These are phyloP conservation scores for Lentinula raphanica DNA, from an alignment of 768 basidiomycete genomes.

Conservation along the genomic window DNA sequence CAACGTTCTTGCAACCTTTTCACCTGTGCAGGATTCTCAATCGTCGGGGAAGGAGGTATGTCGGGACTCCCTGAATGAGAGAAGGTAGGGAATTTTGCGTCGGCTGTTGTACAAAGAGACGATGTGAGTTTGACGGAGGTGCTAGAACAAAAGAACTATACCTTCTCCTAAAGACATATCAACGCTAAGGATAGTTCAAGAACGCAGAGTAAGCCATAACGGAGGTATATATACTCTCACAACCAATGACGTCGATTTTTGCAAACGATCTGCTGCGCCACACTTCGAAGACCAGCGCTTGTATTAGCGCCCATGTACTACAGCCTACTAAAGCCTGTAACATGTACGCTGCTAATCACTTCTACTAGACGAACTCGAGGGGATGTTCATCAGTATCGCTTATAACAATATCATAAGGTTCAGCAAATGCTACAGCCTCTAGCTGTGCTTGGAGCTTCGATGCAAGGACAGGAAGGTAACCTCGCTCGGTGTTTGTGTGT, in stretches of 20 bases:
- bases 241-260: neutral
- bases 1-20: neutral
- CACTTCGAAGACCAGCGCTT: neutral
- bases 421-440: constrained; percentile 26
- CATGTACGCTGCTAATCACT: too few species aligned
- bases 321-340: too few species aligned
- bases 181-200: neutral
- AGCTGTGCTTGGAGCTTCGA: constrained; percentile 55
- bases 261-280: neutral
- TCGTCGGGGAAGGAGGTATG: constrained; percentile 5
- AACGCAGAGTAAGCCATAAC: neutral
- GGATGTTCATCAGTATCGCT: constrained; percentile 75
- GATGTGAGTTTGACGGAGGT: too few species aligned
- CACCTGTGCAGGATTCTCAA: constrained; percentile 4
- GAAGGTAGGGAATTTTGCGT: constrained; percentile 2
- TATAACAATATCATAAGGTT: constrained; percentile 58
- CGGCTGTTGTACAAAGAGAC: neutral
- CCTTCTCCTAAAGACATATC: constrained; percentile 5
- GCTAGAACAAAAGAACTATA: neutral
- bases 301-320: too few species aligned
- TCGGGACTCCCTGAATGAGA: neutral
- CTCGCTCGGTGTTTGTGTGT: constrained; percentile 93
- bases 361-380: constrained; percentile 47
- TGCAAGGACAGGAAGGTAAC: constrained; percentile 77
- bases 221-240: neutral